Percentiles rank a stretch among this genome's conserved stretches.
These are phyloP conservation scores for Fusarium sp. DNA, from an alignment of 2,329 filamentous ascomycete species.

Conservation along the genomic window DNA sequence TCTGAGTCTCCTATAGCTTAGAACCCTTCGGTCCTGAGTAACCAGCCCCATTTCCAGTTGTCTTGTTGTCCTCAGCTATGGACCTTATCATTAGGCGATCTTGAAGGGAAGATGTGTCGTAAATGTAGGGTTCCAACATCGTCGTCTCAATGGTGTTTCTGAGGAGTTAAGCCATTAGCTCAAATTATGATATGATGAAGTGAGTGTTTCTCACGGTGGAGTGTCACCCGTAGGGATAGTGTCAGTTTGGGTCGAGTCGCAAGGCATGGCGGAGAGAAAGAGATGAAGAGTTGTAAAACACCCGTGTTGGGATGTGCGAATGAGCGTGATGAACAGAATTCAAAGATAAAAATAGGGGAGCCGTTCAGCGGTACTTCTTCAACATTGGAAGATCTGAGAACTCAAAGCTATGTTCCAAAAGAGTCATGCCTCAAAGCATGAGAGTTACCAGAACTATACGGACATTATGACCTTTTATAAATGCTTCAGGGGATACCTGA, in stretches of 20 bases:
- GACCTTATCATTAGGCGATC: slow-evolving; percentile 15
- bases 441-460: background rate
- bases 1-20: background rate
- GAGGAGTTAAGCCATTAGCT: background rate
- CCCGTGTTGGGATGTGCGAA: background rate
- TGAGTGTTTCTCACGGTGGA: slow-evolving; percentile 1
- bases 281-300: background rate
- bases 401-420: background rate
- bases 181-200: background rate
- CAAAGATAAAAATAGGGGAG: background rate
- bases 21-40: background rate
- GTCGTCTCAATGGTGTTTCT: background rate
- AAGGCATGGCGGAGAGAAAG: slow-evolving; percentile 3
- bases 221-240: background rate
- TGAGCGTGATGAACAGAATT: background rate
- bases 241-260: background rate
- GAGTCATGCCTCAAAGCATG: background rate
- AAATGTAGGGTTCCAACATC: slow-evolving; percentile 7
- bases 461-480: background rate
- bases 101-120: slow-evolving; percentile 8
- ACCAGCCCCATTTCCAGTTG: background rate
- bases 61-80: background rate
- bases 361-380: background rate
- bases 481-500: background rate
- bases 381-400: slow-evolving; percentile 1